Percentiles rank a stretch among this genome's conserved stretches.
Evolutionary conservation across 2,329 filamentous ascomycete genomes (phyloP).

Genomic region (Ophiostoma sp.): DNA sequence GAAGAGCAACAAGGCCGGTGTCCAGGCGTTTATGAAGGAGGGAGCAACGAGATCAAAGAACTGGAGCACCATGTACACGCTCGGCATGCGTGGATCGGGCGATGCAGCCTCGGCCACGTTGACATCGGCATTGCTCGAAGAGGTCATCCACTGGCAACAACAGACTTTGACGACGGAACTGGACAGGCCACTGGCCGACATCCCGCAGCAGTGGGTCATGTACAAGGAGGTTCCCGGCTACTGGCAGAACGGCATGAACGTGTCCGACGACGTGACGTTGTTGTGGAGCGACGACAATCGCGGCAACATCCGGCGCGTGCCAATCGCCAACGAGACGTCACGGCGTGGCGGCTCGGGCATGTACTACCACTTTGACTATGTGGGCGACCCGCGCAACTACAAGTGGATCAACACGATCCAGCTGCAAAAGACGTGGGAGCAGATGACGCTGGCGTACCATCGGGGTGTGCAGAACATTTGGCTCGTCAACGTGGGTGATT

Average conservation of each 20-base stretch:
- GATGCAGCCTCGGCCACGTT: constrained; percentile 51
- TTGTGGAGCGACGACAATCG: constrained; percentile 71
- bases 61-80: constrained; percentile 55
- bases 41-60: constrained; percentile 52
- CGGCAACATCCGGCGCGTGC: constrained; percentile 64
- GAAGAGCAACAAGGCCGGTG: constrained; percentile 53
- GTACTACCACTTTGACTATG: constrained; percentile 62
- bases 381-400: constrained; percentile 49
- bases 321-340: constrained; percentile 57
- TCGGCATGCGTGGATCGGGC: constrained; percentile 55
- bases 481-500: constrained; percentile 52
- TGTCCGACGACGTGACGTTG: constrained; percentile 65
- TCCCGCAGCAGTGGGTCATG: constrained; percentile 60
- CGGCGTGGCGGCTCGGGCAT: constrained; percentile 63
- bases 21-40: constrained; percentile 54
- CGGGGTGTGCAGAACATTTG: constrained; percentile 56
- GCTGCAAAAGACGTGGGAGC: constrained; percentile 64
- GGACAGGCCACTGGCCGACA: constrained; percentile 32
- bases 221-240: constrained; percentile 60
- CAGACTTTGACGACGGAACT: constrained; percentile 25
- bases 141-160: neutral
- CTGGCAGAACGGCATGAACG: constrained; percentile 57
- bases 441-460: constrained; percentile 63
- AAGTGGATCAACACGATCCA: constrained; percentile 68
- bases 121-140: constrained; percentile 16